These are phyloP conservation scores for Balakata baccata DNA, from an alignment of 345 rosid genomes.

Conservation along the genomic window DNA sequence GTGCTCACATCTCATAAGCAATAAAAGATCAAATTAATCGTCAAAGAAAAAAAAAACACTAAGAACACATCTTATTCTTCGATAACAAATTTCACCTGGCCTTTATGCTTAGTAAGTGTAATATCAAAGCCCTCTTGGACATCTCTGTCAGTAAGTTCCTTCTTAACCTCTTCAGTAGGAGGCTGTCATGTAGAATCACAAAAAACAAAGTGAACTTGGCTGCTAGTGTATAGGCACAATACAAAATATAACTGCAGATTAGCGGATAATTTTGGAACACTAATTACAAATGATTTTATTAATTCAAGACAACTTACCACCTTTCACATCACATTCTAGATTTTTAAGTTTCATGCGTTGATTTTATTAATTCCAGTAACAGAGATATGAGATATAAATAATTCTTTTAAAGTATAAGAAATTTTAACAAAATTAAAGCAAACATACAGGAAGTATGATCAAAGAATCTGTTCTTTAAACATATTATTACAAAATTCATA, in stretches of 20 bases:
- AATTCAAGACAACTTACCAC: background rate
- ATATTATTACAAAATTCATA: too few species aligned
- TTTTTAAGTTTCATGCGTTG: too few species aligned
- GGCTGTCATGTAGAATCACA: conserved; percentile 48
- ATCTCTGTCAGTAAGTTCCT: conserved; percentile 79
- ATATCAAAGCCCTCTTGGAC: conserved; percentile 82
- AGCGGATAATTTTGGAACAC: background rate
- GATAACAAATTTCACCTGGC: conserved; percentile 59
- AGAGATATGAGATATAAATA: too few species aligned
- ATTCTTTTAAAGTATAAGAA: too few species aligned
- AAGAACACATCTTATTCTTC: background rate
- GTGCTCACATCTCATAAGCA: background rate
- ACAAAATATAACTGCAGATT: background rate
- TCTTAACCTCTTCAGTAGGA: conserved; percentile 76
- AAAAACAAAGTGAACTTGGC: conserved; percentile 12
- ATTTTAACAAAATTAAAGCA: too few species aligned
- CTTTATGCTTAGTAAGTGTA: conserved; percentile 68
- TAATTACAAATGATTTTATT: background rate
- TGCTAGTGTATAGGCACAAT: background rate
- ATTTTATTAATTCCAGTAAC: too few species aligned
- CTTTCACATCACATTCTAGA: background rate
- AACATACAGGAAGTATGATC: too few species aligned
- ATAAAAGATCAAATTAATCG: background rate
- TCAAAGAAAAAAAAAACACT: background rate
- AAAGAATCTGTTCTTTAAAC: too few species aligned